Base-by-base conservation (phyloP, 2,329 filamentous ascomycete genomes). In the Fragosphaeria purpurea region DNA sequence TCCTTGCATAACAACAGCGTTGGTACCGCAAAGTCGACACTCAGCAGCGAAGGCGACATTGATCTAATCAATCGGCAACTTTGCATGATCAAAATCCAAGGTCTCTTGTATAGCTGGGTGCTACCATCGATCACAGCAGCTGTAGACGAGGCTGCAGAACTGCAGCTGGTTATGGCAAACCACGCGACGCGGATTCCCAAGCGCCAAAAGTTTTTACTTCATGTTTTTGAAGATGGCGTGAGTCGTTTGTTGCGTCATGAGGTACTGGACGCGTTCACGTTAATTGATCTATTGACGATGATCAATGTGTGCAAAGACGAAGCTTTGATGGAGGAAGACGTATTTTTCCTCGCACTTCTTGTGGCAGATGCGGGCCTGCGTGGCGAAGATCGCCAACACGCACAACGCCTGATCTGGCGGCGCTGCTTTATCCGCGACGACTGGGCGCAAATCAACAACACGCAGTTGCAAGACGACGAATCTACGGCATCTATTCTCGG, bases 391-490 rank as follows among this genome's bases (percentile, higher is more conserved):
- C 73, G 77, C 44, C 74, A 76, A 55, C 75, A 83, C 56, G 76
- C 76, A 5, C 73, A 74, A 63, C 68, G 71, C 12, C 69, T 81
- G 40, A 86, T 97, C 55, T 98, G 93, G 93, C 85, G 93, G 62
- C 81, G 93, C 49, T 84, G 88, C 54, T 86, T 86, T 60, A 76
- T 91, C 57, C 80, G 83, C 46, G 90, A 96, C 63, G 80, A 96
- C 62, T 98, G 93, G 93, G 71, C 77, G 32, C 73, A 71, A 52
- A 77, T 94, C 62, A 91, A 93, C 61, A 81, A 87, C 57, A 91
- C 86, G 1, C 80, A 83, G 45, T 74, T 84, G 53, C 85, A 86
- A 62, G 80, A 81, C 51, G 89, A 95, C 60, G 68, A 71, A 4
- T 76, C 86, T 55, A 77, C 88, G 33, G 72, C 82, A 48, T 73